These are phyloP conservation scores for Gossypium australe DNA, from an alignment of 345 rosid genomes.

Conservation along the genomic window DNA sequence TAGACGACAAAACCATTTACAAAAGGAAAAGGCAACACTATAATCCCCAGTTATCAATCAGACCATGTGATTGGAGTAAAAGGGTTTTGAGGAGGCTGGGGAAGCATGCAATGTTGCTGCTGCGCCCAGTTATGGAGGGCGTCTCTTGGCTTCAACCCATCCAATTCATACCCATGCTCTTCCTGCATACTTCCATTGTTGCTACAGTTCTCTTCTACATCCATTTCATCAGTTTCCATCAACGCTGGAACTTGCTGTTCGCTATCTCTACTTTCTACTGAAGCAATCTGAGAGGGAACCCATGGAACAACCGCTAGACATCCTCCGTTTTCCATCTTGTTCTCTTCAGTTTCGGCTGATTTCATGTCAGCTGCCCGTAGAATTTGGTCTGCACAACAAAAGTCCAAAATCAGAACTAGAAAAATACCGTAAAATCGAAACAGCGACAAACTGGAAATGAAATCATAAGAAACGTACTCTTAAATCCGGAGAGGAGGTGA, in stretches of 20 bases:
- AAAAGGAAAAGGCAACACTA: background rate
- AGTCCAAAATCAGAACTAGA: background rate
- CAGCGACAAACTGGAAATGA: background rate
- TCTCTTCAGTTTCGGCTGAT: conserved; percentile 6
- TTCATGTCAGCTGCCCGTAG: conserved; percentile 12
- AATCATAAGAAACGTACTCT: conserved; percentile 30
- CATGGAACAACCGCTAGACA: conserved; percentile 58
- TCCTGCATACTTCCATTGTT: background rate
- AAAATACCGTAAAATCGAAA: background rate
- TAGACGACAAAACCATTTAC: background rate
- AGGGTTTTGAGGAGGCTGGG: conserved; percentile 8
- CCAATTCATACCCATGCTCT: background rate
- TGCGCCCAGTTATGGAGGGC: background rate
- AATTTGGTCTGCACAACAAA: conserved; percentile 31
- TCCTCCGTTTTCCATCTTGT: background rate
- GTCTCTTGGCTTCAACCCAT: background rate
- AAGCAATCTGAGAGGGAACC: conserved; percentile 33
- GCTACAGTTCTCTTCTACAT: background rate
- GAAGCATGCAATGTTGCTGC: conserved; percentile 4
- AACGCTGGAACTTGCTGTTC: conserved; percentile 21
- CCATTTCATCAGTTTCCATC: conserved; percentile 41
- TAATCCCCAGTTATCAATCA: background rate
- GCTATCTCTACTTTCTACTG: background rate
- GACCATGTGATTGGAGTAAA: conserved; percentile 15
- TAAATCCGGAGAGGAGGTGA: conserved; percentile 41